Conservation (phyloP, 257 asterid genomes). For the Solanum acaule region DNA sequence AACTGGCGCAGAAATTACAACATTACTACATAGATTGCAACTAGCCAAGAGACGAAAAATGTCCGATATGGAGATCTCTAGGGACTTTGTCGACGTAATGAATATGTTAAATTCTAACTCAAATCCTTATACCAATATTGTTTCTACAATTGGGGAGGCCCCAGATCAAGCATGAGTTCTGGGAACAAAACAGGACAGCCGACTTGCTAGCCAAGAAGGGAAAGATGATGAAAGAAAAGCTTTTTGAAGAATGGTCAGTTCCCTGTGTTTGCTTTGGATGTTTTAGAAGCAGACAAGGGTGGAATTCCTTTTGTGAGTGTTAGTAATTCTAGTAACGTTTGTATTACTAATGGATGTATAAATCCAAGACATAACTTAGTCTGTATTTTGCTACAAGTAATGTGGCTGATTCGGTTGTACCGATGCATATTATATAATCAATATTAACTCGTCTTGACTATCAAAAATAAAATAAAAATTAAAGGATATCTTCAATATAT, state of each 20-base stretch:
- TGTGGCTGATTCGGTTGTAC: neutral
- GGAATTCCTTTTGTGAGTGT: no score
- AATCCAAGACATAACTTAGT: neutral
- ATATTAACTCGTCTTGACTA: neutral
- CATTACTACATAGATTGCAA: neutral
- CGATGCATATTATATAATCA: neutral
- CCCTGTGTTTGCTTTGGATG: no score
- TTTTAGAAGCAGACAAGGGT: no score
- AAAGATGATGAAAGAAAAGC: neutral
- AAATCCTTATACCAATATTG: neutral
- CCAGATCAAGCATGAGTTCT: neutral
- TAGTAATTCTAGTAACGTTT: no score
- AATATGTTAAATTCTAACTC: neutral
- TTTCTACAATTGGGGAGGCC: neutral
- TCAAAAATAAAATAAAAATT: neutral
- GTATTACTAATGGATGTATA: neutral
- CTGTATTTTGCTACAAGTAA: neutral
- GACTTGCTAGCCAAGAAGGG: neutral
- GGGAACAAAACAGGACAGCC: neutral
- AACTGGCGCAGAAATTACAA: no score
- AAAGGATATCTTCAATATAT: neutral
- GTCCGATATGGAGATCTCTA: neutral
- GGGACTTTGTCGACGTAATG: neutral
- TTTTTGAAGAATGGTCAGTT: no score
- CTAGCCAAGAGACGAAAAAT: neutral